Conservation (phyloP, 2,329 filamentous ascomycete species). For the Ophiocordyceps sinensis region DNA sequence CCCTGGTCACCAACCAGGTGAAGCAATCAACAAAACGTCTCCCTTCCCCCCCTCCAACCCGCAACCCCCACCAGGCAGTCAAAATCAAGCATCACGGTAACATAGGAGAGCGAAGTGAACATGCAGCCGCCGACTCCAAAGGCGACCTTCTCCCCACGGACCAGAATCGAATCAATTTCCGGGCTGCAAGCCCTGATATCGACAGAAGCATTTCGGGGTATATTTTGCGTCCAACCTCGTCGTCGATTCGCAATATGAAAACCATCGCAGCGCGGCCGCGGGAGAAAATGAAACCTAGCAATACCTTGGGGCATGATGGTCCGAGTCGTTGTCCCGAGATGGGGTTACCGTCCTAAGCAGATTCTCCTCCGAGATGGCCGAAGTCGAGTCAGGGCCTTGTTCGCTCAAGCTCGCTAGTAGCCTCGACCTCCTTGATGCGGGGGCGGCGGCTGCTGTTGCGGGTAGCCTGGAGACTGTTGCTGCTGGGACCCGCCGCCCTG, state of each 20-base stretch:
- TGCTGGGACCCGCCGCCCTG: constrained; percentile 10
- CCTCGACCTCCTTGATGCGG: constrained; percentile 9
- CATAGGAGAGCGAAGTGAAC: constrained; percentile 3
- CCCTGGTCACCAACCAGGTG: background rate
- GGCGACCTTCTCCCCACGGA: background rate
- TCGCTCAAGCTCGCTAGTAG: constrained; percentile 6
- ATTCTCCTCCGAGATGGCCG: background rate
- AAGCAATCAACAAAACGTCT: background rate
- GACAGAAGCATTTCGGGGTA: constrained; percentile 9
- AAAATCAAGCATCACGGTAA: background rate
- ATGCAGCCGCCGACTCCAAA: background rate
- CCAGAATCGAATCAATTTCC: constrained; percentile 1
- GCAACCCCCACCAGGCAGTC: background rate
- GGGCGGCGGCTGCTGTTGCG: constrained; percentile 6
- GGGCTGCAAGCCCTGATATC: constrained; percentile 5
- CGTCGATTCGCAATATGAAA: constrained; percentile 4
- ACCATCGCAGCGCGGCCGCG: background rate
- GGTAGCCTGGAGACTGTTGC: constrained; percentile 2
- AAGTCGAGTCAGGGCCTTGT: background rate
- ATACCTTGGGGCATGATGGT: background rate
- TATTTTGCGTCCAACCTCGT: constrained; percentile 5
- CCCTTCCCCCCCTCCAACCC: background rate
- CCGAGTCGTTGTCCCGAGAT: background rate
- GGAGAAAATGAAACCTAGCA: background rate
- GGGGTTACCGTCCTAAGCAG: background rate